Evolutionary conservation across 805 yeast species (phyloP).

Genomic region (Kazachstania bromeliacearum): DNA sequence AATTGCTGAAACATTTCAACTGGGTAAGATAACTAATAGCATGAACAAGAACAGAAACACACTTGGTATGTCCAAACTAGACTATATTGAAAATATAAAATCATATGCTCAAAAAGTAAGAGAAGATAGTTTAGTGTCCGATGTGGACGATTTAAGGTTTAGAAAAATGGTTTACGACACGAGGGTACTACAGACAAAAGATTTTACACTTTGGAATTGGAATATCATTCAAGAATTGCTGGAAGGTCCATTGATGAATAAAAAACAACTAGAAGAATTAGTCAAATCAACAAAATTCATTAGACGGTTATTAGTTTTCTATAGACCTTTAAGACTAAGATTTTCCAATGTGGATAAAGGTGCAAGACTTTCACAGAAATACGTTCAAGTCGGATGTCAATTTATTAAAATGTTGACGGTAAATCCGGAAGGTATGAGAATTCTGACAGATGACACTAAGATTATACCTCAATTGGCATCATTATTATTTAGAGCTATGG

Average conservation of each 20-base stretch:
- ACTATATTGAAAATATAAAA: slow-evolving; percentile 17
- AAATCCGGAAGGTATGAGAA: slow-evolving; percentile 55
- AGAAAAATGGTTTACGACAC: slow-evolving; percentile 58
- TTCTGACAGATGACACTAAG: slow-evolving; percentile 56
- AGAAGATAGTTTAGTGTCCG: slow-evolving; percentile 17
- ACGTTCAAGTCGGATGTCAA: slow-evolving; percentile 65
- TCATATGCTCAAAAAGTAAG: slow-evolving; percentile 18
- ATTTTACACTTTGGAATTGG: slow-evolving; percentile 85
- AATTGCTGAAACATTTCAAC: slow-evolving; percentile 31
- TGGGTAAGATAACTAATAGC: slow-evolving; percentile 37
- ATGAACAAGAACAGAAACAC: slow-evolving; percentile 33
- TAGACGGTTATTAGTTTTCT: slow-evolving; percentile 76
- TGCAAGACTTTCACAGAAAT: slow-evolving; percentile 43
- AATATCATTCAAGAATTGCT: slow-evolving; percentile 57
- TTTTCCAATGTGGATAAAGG: slow-evolving; percentile 46
- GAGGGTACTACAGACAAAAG: slow-evolving; percentile 67
- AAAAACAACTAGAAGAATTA: slow-evolving; percentile 66
- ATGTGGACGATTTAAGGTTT: slow-evolving; percentile 57
- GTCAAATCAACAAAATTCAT: slow-evolving; percentile 73
- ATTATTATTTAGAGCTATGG: slow-evolving; percentile 45
- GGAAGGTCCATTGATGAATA: slow-evolving; percentile 72
- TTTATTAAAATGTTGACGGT: slow-evolving; percentile 57
- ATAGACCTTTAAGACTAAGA: slow-evolving; percentile 82
- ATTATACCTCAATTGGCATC: slow-evolving; percentile 83
- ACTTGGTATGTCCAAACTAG: slow-evolving; percentile 26